phyloP scores from a whole-genome alignment of 371 early-diverging fungal genomes.

The Mortierella polycephala region DNA sequence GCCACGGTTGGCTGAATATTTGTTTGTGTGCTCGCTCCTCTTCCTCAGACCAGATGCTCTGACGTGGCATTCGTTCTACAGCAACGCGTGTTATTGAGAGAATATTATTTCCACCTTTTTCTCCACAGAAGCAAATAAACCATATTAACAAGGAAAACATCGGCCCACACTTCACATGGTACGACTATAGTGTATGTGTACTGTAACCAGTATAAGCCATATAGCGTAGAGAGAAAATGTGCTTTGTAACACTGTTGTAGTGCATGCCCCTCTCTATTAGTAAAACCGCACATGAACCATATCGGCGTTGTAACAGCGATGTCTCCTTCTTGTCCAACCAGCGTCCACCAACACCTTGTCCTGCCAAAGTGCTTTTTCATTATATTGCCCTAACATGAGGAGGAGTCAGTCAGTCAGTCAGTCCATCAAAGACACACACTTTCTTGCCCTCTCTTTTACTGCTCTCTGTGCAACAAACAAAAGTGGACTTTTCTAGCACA shows the following conservation, averaged over 20 bases:
- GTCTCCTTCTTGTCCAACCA: background rate
- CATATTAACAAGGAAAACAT: too few species aligned
- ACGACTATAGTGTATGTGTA: background rate
- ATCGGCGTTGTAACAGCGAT: too few species aligned
- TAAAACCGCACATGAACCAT: background rate
- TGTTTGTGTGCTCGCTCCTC: background rate
- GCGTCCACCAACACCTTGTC: slow-evolving; percentile 4
- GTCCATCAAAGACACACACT: background rate
- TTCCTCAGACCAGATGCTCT: slow-evolving; percentile 6
- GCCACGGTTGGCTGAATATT: background rate
- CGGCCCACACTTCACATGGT: too few species aligned
- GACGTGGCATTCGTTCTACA: slow-evolving; percentile 24
- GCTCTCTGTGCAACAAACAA: slow-evolving; percentile 35
- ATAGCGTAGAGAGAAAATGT: too few species aligned
- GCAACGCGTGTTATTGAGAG: background rate
- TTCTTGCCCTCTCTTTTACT: background rate
- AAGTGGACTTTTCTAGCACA: slow-evolving; percentile 10
- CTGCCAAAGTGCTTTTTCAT: background rate
- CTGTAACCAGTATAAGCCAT: too few species aligned
- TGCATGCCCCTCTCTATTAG: background rate
- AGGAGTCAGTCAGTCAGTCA: background rate
- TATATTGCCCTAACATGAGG: background rate
- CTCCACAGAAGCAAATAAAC: background rate
- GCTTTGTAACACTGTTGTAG: background rate
- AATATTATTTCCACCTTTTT: background rate